Evolutionary conservation across 129 eudicot species (phyloP).

Genomic region (Flaveria ramosissima): DNA sequence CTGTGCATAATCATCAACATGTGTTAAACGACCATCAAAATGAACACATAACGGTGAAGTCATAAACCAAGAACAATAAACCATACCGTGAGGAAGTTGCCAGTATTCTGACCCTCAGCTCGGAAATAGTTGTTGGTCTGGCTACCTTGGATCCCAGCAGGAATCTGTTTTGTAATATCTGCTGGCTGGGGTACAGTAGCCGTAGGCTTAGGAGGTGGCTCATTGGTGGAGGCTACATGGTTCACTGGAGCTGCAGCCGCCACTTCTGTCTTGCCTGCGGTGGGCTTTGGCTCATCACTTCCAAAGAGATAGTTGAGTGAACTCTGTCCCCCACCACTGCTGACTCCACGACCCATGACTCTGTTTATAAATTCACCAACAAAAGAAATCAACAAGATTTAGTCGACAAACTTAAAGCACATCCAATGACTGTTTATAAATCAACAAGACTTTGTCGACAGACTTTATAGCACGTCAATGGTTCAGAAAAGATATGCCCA

Average conservation of each 20-base stretch:
- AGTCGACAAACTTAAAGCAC: neutral
- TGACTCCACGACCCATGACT: conserved; percentile 85
- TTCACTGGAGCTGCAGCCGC: conserved; percentile 35
- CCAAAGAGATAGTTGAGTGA: conserved; percentile 77
- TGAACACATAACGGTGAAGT: neutral
- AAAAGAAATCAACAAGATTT: neutral
- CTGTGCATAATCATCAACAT: conserved; percentile 28
- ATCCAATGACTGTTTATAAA: neutral
- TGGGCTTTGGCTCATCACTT: conserved; percentile 55
- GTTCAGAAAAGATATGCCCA: too few species aligned
- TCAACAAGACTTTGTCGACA: neutral
- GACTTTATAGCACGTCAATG: neutral
- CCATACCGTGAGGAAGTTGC: conserved; percentile 82
- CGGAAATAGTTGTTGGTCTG: conserved; percentile 60
- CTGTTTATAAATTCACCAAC: conserved; percentile 9
- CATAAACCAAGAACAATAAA: neutral
- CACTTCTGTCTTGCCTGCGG: conserved; percentile 34
- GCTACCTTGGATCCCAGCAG: conserved; percentile 69
- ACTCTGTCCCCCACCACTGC: conserved; percentile 84
- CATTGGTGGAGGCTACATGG: conserved; percentile 35
- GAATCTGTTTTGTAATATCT: conserved; percentile 47
- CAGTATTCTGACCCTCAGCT: conserved; percentile 76
- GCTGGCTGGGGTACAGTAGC: conserved; percentile 44
- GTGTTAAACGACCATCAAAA: neutral
- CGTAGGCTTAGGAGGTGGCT: conserved; percentile 53